These are phyloP conservation scores for Dothideomycetes sp. DNA, from an alignment of 2,329 filamentous ascomycete species.

Conservation along the genomic window DNA sequence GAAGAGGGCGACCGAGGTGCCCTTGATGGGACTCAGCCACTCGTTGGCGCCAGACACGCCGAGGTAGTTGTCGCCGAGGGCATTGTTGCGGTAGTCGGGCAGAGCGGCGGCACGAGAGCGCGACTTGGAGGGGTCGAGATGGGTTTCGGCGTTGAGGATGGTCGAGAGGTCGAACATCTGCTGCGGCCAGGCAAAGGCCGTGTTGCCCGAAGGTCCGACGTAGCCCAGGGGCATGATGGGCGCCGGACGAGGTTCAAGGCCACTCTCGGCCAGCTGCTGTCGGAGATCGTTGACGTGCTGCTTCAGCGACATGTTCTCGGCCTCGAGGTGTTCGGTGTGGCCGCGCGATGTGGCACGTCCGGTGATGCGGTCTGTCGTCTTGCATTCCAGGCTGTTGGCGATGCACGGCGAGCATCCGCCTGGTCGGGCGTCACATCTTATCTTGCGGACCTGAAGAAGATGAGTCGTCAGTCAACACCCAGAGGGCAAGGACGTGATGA, in stretches of 20 bases:
- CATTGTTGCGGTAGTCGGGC: conserved; percentile 38
- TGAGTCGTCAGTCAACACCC: no score
- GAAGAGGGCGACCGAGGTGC: conserved; percentile 66
- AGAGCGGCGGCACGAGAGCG: conserved; percentile 21
- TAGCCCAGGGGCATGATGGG: conserved; percentile 11
- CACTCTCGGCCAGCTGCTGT: conserved; percentile 51
- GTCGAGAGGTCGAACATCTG: conserved; percentile 13
- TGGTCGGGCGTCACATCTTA: conserved; percentile 71
- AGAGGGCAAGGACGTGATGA: neutral
- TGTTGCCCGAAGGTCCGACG: neutral
- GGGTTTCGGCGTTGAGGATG: conserved; percentile 12
- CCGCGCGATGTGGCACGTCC: conserved; percentile 70
- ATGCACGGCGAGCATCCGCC: conserved; percentile 76
- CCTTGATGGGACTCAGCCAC: conserved; percentile 63
- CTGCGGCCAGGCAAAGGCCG: conserved; percentile 10
- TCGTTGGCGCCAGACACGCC: conserved; percentile 55
- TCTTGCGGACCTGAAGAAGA: conserved; percentile 69
- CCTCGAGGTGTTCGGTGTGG: conserved; percentile 67
- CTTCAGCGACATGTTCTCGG: conserved; percentile 59
- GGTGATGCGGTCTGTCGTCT: conserved; percentile 78
- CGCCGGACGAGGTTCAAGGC: conserved; percentile 49
- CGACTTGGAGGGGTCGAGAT: conserved; percentile 10
- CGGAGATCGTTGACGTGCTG: conserved; percentile 60
- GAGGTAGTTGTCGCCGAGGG: conserved; percentile 54
- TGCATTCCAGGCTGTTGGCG: conserved; percentile 67